Evolutionary conservation across 1,139 yeast genomes (phyloP), one percentile per base, ranked within the genome.

Genomic region (Diutina siamensis): DNA sequence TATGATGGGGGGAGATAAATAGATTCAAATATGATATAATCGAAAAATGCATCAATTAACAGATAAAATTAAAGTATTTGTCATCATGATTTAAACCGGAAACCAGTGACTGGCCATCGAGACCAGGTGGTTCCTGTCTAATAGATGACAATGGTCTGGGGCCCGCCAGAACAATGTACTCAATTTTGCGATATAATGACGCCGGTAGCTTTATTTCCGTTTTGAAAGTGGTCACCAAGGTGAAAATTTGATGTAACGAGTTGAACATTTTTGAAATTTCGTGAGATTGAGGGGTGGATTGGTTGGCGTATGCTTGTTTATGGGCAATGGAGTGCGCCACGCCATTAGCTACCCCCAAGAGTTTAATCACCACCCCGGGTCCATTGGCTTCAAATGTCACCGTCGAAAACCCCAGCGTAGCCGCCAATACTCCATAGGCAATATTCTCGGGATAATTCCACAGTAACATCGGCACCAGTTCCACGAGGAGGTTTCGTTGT

Each of bases 281-380:
- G 7, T 21, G 15, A 10, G 15, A 17, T 4, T n/a, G 28, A 3
- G 17, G 17, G 10, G 20, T n/a, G 13, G 32, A 9, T 25, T 15
- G 18, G 10, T 25, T 25, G 20, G 42, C 19, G 15, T 22, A n/a
- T 18, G 21, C 31, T 15, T 22, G 31, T 12, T 17, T 25, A 27
- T 20, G 22, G 40, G 28, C 28, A 22, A 35, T 35, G 42, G 31
- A 13, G 13, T 38, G 25, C 9, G 42, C 42, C 7, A 38, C 33
- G 20, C 32, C 33, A 15, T 22, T 25, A 12, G 42, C 42, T 8
- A 38, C 22, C 12, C 42, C 42, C 13, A 38, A 17, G 7, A 38
- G 42, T 22, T 38, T 38, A 3, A 38, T 20, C 20, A 38, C 42
- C 33, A 38, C 42, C 32, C 42, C 42, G 12, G 42, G 42, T 8